phyloP scores from a whole-genome alignment of 805 yeast genomes.

The Candida hungchunana region DNA sequence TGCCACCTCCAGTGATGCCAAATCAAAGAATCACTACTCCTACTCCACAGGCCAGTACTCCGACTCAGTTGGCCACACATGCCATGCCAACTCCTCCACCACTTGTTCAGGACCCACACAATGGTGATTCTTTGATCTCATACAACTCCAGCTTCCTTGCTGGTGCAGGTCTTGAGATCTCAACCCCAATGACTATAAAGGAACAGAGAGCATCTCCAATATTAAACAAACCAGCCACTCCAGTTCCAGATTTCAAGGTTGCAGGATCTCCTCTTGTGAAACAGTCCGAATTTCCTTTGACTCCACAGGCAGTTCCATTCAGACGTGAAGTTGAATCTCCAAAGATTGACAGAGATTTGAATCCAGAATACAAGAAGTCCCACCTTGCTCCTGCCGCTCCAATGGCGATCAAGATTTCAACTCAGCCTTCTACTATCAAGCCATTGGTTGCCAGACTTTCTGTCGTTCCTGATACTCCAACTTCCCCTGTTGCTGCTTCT shows the following conservation, averaged over 20 bases:
- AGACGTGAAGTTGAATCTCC: not conserved
- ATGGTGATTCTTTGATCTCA: constrained; percentile 20
- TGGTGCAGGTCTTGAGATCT: constrained; percentile 10
- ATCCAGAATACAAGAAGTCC: too few relatives aligned
- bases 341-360: constrained; percentile 1
- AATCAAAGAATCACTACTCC: constrained; percentile 22
- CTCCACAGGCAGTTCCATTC: constrained; percentile 1
- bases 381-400: too few relatives aligned
- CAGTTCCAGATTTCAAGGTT: too few relatives aligned
- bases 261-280: constrained; percentile 1
- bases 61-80: too few relatives aligned
- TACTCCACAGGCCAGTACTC: constrained; percentile 16
- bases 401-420: too few relatives aligned
- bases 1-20: constrained; percentile 21
- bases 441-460: too few relatives aligned
- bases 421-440: too few relatives aligned
- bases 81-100: constrained; percentile 19
- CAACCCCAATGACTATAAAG: constrained; percentile 12
- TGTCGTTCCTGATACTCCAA: constrained; percentile 3
- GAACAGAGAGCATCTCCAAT: constrained; percentile 8
- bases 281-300: constrained; percentile 1
- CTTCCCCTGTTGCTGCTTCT: constrained; percentile 3
- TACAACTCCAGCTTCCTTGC: constrained; percentile 6
- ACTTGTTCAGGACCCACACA: constrained; percentile 11
- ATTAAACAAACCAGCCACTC: constrained; percentile 5